These are phyloP conservation scores for Metarhizium humberi DNA, from an alignment of 2,329 filamentous ascomycete genomes.

Conservation along the genomic window DNA sequence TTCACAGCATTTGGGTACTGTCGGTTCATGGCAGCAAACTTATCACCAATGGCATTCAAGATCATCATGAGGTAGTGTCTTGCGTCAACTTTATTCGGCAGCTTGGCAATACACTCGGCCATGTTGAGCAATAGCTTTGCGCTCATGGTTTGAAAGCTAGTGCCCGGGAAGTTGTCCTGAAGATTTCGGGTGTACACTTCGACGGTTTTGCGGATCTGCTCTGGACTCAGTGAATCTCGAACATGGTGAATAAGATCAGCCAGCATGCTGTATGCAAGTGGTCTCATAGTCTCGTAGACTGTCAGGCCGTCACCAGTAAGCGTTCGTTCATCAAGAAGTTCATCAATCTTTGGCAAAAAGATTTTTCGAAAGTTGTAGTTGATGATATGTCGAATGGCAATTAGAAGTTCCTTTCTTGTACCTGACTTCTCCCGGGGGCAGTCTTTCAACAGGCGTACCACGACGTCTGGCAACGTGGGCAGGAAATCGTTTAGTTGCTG, in stretches of 20 bases:
- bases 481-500: constrained; percentile 84
- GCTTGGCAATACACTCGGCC: constrained; percentile 93
- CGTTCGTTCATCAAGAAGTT: constrained; percentile 86
- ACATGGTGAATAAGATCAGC: constrained; percentile 97
- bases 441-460: constrained; percentile 84
- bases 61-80: constrained; percentile 96
- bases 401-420: constrained; percentile 86
- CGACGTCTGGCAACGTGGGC: constrained; percentile 73
- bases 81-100: constrained; percentile 88
- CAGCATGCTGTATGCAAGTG: constrained; percentile 95
- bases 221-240: constrained; percentile 74
- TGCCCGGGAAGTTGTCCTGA: constrained; percentile 91
- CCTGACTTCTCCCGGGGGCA: constrained; percentile 91
- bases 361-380: constrained; percentile 98
- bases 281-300: constrained; percentile 92
- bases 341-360: constrained; percentile 89
- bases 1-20: constrained; percentile 95
- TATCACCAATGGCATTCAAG: constrained; percentile 93
- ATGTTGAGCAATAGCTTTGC: constrained; percentile 95
- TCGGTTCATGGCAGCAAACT: constrained; percentile 95
- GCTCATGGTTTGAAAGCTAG: constrained; percentile 99
- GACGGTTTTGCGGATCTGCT: constrained; percentile 91
- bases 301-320: constrained; percentile 93
- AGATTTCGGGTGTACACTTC: constrained; percentile 96
- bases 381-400: constrained; percentile 96